Base-by-base conservation (phyloP, 31 red algal genomes). In the Porphyra umbilicalis region DNA sequence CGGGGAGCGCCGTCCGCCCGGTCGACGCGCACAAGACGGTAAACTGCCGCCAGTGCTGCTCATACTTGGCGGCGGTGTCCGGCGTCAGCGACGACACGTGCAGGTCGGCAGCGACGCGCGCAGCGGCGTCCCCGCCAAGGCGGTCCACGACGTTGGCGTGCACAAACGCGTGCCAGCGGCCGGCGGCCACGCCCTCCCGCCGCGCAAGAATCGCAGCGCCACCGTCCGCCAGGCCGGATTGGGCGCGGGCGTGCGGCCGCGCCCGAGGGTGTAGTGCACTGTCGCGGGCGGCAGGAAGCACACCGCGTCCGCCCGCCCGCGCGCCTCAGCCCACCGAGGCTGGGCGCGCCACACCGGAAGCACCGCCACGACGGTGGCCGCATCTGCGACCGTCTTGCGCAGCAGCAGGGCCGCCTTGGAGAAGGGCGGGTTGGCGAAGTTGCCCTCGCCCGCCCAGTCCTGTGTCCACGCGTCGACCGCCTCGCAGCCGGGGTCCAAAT, bases 11-110 rank as follows among this genome's bases (percentile, higher is more conserved):
- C 33, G 10, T 6, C 8, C 80, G 79, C 10, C 33, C 6, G 32
- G 68, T 44, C 10, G 25, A 11, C 33, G 30, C 33, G 42, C 85
- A 87, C 6, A 75, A 87, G 9, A 10, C 9, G 30, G n/a, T 10
- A 77, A 87, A 87, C 30, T 32, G 35, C 9, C 75, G 77, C 85
- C 85, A 87, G 37, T 67, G 78, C 8, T 79, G 85, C 75, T 82
- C 79, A 37, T 87, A 82, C 35, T 82, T 87, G 30, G 39, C 39
- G 39, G 39, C 39, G 39, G 39, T 40, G 39, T 40, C 39, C 9
- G 7, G 9, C 39, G 39, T 38, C 85, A 36, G 85, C 29, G 85
- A 81, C 30, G 39, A 40, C 11, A 11, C 39, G 39, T 40, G 39
- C 39, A 40, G 39, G 39, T 40, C 39, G 39, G 39, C 39, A 40